Percentiles rank a stretch among this genome's conserved stretches.
Conservation (phyloP, 805 yeast genomes). For the Barnettozyma sucrosica region DNA sequence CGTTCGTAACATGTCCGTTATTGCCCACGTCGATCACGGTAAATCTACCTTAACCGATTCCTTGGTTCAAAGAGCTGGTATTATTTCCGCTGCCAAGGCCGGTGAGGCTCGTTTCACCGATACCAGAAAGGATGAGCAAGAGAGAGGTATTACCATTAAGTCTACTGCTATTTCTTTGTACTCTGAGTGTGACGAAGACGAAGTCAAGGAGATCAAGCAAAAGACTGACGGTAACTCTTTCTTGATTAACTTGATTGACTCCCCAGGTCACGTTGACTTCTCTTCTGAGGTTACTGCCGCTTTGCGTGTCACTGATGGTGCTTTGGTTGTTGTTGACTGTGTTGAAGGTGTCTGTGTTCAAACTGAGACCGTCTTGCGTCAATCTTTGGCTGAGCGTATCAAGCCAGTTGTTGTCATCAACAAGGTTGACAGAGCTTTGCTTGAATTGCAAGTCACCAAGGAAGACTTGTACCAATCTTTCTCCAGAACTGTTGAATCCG, state of each 20-base stretch:
- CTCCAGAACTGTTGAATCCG: conserved; percentile 98
- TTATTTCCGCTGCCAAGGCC: conserved; percentile 98
- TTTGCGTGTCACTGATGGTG: conserved; percentile 99
- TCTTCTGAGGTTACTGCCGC: conserved; percentile 99
- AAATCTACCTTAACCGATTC: conserved; percentile 99
- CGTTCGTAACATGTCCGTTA: conserved; percentile 99
- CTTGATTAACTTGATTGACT: conserved; percentile 96
- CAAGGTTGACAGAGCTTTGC: conserved; percentile 99
- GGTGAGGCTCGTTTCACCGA: conserved; percentile 99
- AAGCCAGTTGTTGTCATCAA: conserved; percentile 97
- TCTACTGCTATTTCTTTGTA: conserved; percentile 96
- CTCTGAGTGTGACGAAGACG: conserved; percentile 83
- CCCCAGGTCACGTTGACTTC: conserved; percentile 99
- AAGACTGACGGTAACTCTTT: conserved; percentile 79
- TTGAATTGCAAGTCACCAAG: conserved; percentile 97
- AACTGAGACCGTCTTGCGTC: conserved; percentile 99
- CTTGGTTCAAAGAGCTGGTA: conserved; percentile 98
- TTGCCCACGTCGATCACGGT: conserved; percentile 99
- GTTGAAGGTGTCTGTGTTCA: conserved; percentile 99
- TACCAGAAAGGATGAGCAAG: conserved; percentile 99
- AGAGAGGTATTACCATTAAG: conserved; percentile 99
- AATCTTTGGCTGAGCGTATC: conserved; percentile 98
- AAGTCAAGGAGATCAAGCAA: conserved; percentile 88
- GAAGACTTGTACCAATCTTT: conserved; percentile 98
- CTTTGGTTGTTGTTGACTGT: conserved; percentile 97